Base-by-base conservation (phyloP, 139 green algal genomes). In the Pleodorina starrii region DNA sequence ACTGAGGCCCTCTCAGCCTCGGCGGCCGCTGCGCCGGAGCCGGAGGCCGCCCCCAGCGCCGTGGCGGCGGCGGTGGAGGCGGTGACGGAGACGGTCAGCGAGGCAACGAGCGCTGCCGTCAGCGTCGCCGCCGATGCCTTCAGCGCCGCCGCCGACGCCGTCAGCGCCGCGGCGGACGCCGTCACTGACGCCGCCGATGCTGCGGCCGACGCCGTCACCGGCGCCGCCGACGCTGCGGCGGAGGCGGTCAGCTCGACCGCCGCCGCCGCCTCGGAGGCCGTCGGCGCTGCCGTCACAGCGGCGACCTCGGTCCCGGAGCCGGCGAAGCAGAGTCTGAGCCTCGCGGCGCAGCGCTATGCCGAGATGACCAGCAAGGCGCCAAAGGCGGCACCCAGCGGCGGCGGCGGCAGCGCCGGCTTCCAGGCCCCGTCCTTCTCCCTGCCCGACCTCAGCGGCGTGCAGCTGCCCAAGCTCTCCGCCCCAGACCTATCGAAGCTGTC, bases 311-410 rank as follows among this genome's bases (percentile, higher is more conserved):
- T 1, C 38, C 27, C 21, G 23, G 36, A 51, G 21, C 16, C 51
- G 12, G 51, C 48, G 25, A 29, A 2, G 76, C 19, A 54, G 40
- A 25, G 40, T 0, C 27, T 35, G 5, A 80, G 63, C 82, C 44
- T 82, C n/a, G 84, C 84, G 21, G 84, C 84, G 35, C 69, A 82
- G 38, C 84, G 84, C 3, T 89, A 89, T 25, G 69, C 71, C 43
- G 84, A 89, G 50, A 89, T 89, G 84, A 89, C 84, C 0, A 60
- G 69, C 84, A 57, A 74, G 36, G 69, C 84, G 0, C 63, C 69
- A 25, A 89, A 89, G 84, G 71, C 44, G 16, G 21, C 32, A 16
- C 21, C 83, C 46, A 4, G 48, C 25, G 11, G 66, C 82, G 19
- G 66, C 32, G 66, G 66, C 54, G 32, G 81, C 32, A 35, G 59